Base-by-base conservation (phyloP, 805 yeast genomes). In the Metschnikowia matae region DNA sequence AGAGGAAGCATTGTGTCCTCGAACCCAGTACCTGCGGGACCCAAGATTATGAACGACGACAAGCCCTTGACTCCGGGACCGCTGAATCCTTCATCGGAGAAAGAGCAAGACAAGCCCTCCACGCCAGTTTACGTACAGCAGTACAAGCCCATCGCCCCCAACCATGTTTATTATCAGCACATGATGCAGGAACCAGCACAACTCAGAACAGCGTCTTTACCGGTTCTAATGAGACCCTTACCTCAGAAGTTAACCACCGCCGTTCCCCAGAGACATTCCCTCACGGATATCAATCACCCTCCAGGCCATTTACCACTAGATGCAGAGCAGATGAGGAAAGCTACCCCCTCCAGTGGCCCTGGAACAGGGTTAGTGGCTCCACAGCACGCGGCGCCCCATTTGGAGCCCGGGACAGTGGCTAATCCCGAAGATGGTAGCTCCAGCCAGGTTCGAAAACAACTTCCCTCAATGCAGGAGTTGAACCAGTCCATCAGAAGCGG, bases 401-500 rank as follows among this genome's bases (percentile, higher is more conserved):
- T 38, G 43, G 48, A 37, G 33, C 40, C 40, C 10, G 34, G 43
- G 3, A 2, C 15, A 6, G 34, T 26, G 20, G 15, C 36, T 10
- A 45, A 45, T 11, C 14, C 20, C 20, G 48, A 43, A 17, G 49
- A 46, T n/a, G 35, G 17, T 21, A 31, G 8, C 17, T 29, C 26
- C 33, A 32, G 21, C 42, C 41, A 29, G 31, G 43, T 31, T 40
- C 59, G 55, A 38, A 57, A 62, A 34, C 64, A 59, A 40, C 59
- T 71, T 20, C 75, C 75, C 3, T 65, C 70, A 7, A 73, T 71
- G 35, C 63, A 66, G 34, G 75, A 71, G 52, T 59, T 71, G 37
- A 70, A 68, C 49, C 67, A 65, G 46, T 61, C 68, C 26, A 60
- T 70, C 35, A 61, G 65, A 18, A 50, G 39, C 37, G 54, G 53